A percentile compares a stretch with the other conserved stretches of the same genome.
Evolutionary conservation across 2,329 filamentous ascomycete genomes (phyloP).

Genomic region (Hysterium pulicare): DNA sequence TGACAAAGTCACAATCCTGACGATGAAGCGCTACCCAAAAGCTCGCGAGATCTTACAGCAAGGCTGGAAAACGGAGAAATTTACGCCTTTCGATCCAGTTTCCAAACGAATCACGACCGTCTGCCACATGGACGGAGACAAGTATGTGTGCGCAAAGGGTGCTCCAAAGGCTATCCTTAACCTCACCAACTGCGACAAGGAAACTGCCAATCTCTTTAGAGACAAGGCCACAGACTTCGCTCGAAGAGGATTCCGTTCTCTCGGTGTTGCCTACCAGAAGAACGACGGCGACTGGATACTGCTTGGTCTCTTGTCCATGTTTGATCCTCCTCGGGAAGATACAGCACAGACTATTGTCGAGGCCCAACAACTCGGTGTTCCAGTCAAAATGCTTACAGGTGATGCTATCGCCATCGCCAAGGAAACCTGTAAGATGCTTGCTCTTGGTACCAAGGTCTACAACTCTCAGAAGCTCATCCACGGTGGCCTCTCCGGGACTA

Average conservation of each 20-base stretch:
- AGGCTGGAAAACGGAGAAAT: slow-evolving; percentile 75
- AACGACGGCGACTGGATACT: slow-evolving; percentile 71
- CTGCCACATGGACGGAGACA: slow-evolving; percentile 66
- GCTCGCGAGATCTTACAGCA: slow-evolving; percentile 71
- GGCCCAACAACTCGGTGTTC: slow-evolving; percentile 71
- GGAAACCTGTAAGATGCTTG: slow-evolving; percentile 80
- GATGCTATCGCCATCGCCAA: slow-evolving; percentile 77
- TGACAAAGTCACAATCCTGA: slow-evolving; percentile 75
- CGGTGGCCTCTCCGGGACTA: slow-evolving; percentile 69
- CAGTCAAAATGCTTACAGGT: slow-evolving; percentile 79
- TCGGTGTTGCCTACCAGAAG: slow-evolving; percentile 76
- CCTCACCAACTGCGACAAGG: slow-evolving; percentile 64
- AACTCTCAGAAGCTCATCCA: slow-evolving; percentile 75
- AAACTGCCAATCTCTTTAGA: slow-evolving; percentile 65
- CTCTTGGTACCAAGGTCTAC: slow-evolving; percentile 76
- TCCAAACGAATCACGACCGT: slow-evolving; percentile 74
- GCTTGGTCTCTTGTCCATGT: slow-evolving; percentile 75
- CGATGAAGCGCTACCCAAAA: slow-evolving; percentile 72
- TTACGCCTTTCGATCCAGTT: slow-evolving; percentile 74
- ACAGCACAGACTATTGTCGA: slow-evolving; percentile 75
- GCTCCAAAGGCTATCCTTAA: slow-evolving; percentile 72
- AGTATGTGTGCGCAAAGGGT: slow-evolving; percentile 72
- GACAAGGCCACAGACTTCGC: slow-evolving; percentile 73
- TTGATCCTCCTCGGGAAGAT: slow-evolving; percentile 75
- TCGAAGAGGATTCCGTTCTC: slow-evolving; percentile 74